Conservation (phyloP, 1,284 basidiomycete genomes). For the Amylostereum areolatum region DNA sequence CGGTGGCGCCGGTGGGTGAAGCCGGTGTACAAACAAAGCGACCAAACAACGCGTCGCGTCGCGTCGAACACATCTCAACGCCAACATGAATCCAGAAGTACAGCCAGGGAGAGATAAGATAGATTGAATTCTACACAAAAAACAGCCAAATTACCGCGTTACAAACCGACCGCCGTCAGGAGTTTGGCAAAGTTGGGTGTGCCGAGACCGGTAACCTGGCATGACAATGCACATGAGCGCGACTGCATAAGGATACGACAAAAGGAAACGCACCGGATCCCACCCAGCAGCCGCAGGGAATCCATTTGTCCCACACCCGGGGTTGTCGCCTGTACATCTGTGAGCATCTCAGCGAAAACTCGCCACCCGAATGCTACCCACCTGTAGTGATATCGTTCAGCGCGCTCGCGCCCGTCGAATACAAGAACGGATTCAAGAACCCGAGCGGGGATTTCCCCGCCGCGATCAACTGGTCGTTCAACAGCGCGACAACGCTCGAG, state of each 20-base stretch:
- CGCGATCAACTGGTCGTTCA: slow-evolving; percentile 54
- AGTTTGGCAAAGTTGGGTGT: slow-evolving; percentile 1
- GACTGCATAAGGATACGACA: too few relatives aligned
- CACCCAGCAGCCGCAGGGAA: not conserved
- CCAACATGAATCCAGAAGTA: too few relatives aligned
- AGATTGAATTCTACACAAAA: too few relatives aligned
- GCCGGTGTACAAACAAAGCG: too few relatives aligned
- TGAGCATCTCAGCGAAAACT: not conserved
- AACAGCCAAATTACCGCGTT: slow-evolving; percentile 3
- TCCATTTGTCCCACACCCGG: not conserved
- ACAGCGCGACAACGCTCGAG: slow-evolving; percentile 47
- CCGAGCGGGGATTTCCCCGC: slow-evolving; percentile 44
- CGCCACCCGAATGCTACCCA: not conserved
- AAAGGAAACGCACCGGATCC: not conserved
- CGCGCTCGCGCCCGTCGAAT: slow-evolving; percentile 7
- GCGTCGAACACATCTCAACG: too few relatives aligned
- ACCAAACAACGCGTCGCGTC: too few relatives aligned
- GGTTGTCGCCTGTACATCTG: slow-evolving; percentile 4
- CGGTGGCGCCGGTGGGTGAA: too few relatives aligned
- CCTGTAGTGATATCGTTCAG: slow-evolving; percentile 8
- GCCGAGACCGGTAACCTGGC: not conserved
- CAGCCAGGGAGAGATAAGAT: too few relatives aligned
- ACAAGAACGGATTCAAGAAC: slow-evolving; percentile 56
- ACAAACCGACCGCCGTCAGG: not conserved
- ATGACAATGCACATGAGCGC: too few relatives aligned